These are phyloP conservation scores for Coemansia pectinata DNA, from an alignment of 192 early-diverging fungal genomes.

Conservation along the genomic window DNA sequence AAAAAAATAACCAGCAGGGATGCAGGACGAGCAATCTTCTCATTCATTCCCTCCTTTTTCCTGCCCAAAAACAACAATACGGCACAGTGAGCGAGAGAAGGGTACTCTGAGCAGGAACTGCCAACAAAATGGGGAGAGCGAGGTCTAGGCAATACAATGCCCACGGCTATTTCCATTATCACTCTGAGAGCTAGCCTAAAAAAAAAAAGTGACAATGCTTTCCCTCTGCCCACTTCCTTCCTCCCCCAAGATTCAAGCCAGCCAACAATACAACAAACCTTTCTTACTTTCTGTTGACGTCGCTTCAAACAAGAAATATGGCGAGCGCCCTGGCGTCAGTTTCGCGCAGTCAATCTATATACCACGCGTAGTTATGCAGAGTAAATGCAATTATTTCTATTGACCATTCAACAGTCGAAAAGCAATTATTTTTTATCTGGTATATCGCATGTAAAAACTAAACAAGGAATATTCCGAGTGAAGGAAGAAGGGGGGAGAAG, in stretches of 20 bases:
- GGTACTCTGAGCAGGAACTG: not conserved
- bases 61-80: not conserved
- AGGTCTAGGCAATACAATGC: slow-evolving; percentile 6
- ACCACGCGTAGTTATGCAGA: slow-evolving; percentile 3
- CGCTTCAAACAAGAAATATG: not conserved
- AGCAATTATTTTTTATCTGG: not conserved
- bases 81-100: not conserved
- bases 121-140: not conserved
- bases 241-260: not conserved
- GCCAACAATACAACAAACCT: not conserved
- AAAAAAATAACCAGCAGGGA: not conserved
- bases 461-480: not conserved
- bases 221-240: not conserved
- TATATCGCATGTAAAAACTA: not conserved
- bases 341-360: slow-evolving; percentile 8
- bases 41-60: not conserved
- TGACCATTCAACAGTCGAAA: not conserved
- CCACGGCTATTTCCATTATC: slow-evolving; percentile 5
- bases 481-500: not conserved
- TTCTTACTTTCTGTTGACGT: not conserved
- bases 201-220: not conserved
- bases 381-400: slow-evolving; percentile 13
- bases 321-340: not conserved
- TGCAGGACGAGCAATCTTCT: not conserved
- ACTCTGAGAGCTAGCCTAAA: not conserved